Evolutionary conservation across 83 land plant genomes (phyloP).

Genomic region (Larix sibirica): DNA sequence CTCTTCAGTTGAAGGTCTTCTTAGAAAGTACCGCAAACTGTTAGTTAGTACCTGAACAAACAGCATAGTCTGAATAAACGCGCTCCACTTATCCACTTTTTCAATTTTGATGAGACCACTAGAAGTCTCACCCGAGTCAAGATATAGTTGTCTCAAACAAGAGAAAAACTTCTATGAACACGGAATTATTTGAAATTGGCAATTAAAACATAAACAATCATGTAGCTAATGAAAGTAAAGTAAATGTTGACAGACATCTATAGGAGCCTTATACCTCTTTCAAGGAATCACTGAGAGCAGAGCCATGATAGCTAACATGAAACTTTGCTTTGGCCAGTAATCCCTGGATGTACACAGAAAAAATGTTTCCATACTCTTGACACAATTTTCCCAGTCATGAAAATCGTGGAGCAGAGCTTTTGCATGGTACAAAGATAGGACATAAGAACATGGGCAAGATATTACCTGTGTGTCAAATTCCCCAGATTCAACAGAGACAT

Average conservation of each 20-base stretch:
- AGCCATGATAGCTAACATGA: conserved; percentile 83
- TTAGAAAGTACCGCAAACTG: conserved; percentile 73
- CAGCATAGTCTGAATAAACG: not conserved
- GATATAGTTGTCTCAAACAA: not conserved
- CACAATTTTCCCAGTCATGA: not conserved
- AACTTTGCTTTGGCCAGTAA: conserved; percentile 93
- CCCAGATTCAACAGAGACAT: conserved; percentile 83
- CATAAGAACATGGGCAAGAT: not conserved
- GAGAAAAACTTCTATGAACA: not conserved
- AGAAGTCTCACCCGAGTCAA: too few species aligned
- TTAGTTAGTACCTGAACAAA: conserved; percentile 76
- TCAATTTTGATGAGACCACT: too few species aligned
- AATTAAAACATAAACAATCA: not conserved
- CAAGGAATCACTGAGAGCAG: conserved; percentile 65
- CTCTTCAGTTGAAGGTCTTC: conserved; percentile 82
- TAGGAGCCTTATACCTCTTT: conserved; percentile 48
- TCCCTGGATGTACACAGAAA: conserved; percentile 50
- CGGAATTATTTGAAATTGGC: not conserved
- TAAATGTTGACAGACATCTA: not conserved
- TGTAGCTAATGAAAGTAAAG: not conserved
- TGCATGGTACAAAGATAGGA: not conserved
- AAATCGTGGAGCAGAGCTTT: not conserved
- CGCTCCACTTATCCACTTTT: too few species aligned
- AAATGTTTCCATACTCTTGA: not conserved
- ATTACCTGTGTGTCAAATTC: conserved; percentile 95